Percentiles rank a stretch among this genome's conserved stretches.
Conservation (phyloP, 2,329 filamentous ascomycete species). For the Botrytis hyacinthi region DNA sequence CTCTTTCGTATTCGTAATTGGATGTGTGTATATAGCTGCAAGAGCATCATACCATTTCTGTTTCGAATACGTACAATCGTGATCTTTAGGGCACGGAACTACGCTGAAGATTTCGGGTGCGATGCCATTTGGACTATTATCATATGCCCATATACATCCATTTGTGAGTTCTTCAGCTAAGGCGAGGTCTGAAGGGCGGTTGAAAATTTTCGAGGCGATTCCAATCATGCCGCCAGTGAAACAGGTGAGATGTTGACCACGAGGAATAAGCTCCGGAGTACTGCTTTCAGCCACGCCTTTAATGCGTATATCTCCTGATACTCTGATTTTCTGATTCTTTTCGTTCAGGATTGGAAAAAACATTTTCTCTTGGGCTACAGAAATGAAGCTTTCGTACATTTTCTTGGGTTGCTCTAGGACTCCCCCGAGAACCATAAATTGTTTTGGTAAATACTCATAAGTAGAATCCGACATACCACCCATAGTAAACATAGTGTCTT, state of each 20-base stretch:
- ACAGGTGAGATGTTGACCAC: conserved; percentile 65
- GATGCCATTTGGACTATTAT: conserved; percentile 54
- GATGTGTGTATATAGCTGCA: not conserved
- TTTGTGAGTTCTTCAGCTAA: conserved; percentile 58
- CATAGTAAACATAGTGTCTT: conserved; percentile 53
- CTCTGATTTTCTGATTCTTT: conserved; percentile 43
- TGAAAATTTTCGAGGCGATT: conserved; percentile 63
- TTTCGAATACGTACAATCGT: conserved; percentile 35
- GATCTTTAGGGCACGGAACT: conserved; percentile 30
- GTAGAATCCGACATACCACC: conserved; percentile 58
- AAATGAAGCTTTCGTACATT: conserved; percentile 48
- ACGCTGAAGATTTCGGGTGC: conserved; percentile 59
- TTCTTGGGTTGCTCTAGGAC: conserved; percentile 26
- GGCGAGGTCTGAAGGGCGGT: conserved; percentile 52
- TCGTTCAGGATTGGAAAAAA: conserved; percentile 48
- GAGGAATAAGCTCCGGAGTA: conserved; percentile 44
- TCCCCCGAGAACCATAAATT: conserved; percentile 37
- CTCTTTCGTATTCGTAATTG: not conserved
- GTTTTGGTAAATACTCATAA: conserved; percentile 64
- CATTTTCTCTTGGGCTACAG: conserved; percentile 46
- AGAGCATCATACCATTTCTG: conserved; percentile 52
- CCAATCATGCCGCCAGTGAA: conserved; percentile 71
- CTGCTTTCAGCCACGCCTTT: conserved; percentile 40
- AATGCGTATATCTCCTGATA: conserved; percentile 48
- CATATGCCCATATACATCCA: conserved; percentile 64